Evolutionary conservation across 371 early-diverging fungal genomes (phyloP), one percentile per base, ranked within the genome.

Genomic region (Apophysomyces elegans): DNA sequence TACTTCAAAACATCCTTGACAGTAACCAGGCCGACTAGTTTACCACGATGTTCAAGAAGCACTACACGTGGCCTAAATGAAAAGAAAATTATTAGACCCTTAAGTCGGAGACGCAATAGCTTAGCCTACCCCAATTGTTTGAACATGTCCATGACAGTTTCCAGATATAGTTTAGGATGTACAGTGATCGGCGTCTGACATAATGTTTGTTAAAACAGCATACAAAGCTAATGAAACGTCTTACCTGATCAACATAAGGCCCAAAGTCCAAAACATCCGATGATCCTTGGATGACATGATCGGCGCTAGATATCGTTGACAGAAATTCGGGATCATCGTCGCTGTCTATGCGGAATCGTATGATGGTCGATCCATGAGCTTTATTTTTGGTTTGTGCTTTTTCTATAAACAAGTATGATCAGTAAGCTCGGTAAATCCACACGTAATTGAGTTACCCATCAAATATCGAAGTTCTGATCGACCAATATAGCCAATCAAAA

Each of bases 101-200:
- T 21, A 41, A 36, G 59, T 36, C 32, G 63, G 59, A 63, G n/a
- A 61, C 6, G 61, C 44, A 46, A 44, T 39, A 11, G 14, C 16
- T 21, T 11, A 36, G 37, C 58, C 66, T 70, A 83, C 85, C 96
- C 98, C 61, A 98, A 77, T 73, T 95, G 94, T 59, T 92, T 91
- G 75, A 98, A 97, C 67, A 98, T 84, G 76, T 96, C 96, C 69
- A 90, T 79, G 0, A 93, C 95, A 0, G 95, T 89, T 65, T 96
- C 99, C 36, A 95, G 79, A 5, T 95, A 86, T n/a, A 91, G 76
- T 47, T 86, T 85, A 2, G 93, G 89, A 36, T 91, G 84, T 5
- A 97, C 91, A 0, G 91, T 89, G 21, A 96, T 85, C 0, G 99
- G 97, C 6, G 94, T 93, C 83, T 86, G 56, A 62, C 7, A 11